Evolutionary conservation across 192 early-diverging fungal species (phyloP).

Genomic region (Coemansia sp.): DNA sequence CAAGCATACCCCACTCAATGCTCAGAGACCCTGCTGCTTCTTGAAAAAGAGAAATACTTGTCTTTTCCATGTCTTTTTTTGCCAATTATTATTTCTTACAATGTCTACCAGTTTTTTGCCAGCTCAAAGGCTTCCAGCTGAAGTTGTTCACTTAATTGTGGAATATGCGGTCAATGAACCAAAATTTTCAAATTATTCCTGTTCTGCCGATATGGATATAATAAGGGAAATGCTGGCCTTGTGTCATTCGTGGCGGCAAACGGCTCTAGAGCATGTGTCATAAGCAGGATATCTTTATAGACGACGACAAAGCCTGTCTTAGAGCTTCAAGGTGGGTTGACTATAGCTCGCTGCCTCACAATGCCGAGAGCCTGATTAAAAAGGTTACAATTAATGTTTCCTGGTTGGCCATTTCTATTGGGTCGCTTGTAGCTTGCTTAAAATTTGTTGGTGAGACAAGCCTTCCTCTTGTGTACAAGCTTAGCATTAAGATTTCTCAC

Average conservation of each 20-base stretch:
- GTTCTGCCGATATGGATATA: not conserved
- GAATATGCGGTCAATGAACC: not conserved
- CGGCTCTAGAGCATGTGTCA: not conserved
- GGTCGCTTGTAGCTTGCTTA: not conserved
- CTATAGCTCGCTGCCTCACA: not conserved
- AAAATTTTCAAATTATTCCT: not conserved
- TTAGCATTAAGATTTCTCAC: not conserved
- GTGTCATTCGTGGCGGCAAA: not conserved
- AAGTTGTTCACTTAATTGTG: not conserved
- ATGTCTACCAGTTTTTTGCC: not conserved
- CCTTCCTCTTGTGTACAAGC: not conserved
- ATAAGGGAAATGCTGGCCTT: not conserved
- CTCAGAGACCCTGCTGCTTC: too few relatives aligned
- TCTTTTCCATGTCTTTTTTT: too few relatives aligned
- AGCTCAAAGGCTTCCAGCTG: not conserved
- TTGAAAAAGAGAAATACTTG: too few relatives aligned
- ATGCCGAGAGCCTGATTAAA: not conserved
- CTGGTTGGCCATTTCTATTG: not conserved
- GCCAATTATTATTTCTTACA: too few relatives aligned
- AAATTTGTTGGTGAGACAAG: not conserved
- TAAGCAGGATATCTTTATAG: not conserved
- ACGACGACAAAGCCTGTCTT: too few relatives aligned
- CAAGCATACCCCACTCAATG: too few relatives aligned
- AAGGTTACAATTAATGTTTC: not conserved
- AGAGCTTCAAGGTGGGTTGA: not conserved